Base-by-base conservation (phyloP, 257 asterid species). In the Salvia splendens region DNA sequence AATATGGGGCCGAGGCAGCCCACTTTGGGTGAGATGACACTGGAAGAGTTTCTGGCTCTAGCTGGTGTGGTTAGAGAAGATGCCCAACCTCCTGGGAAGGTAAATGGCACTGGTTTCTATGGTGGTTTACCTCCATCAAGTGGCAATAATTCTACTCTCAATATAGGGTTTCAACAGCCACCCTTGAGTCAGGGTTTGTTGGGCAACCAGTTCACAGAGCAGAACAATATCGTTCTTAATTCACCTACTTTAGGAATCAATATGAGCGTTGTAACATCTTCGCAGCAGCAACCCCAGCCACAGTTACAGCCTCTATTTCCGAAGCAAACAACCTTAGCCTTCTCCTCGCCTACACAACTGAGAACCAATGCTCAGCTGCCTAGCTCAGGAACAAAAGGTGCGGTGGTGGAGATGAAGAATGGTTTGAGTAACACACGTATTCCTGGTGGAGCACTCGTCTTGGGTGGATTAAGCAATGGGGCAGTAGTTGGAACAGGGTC, bases 51-150 rank as follows among this genome's bases (percentile, higher is more conserved):
- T 61, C 71, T 92, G 71, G 68, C 75, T 43, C 80, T 78, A 73
- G 95, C 96, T 2, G 98, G 98, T 24, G 96, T 84, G n/a, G 96
- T 83, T 46, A 80, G 84, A 76, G 98, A 92, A 73, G 96, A 89
- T 42, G 46, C 32, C 66, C 89, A 83, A 65, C 83, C 76, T 58
- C 46, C 78, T 46, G 84, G 69, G 51, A 71, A 73, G 45, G 75
- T 76, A 6, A 74, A 60, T 11, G 64, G 40, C 20, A 65, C 43
- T 67, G 88, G 76, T 58, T 77, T 80, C 38, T 81, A 73, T 58
- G 76, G 78, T 40, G 75, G 76, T 66, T 68, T 80, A 43, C 68
- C 80, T 50, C 77, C 61, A 11, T 57, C 81, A 14, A 78, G 40
- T 71, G 78, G 65, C 33, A 72, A 52, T 55, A 75, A 66, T 50